phyloP scores from a whole-genome alignment of 2,329 filamentous ascomycete species.

The Fusarium albosuccineum region DNA sequence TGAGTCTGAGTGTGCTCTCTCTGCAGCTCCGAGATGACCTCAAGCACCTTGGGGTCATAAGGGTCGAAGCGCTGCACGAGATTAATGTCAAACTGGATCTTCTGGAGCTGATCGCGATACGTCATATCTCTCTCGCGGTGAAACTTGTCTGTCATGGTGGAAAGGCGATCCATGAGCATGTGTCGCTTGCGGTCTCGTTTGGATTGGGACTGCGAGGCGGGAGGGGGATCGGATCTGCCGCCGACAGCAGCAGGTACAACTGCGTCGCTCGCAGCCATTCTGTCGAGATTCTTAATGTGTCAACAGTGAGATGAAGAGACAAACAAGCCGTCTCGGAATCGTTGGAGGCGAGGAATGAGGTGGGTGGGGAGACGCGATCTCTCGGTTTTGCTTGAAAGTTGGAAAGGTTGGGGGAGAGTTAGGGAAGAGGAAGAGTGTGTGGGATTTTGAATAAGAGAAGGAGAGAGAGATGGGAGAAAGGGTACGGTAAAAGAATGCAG shows the following conservation, averaged over 20 bases:
- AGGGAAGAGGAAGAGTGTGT: constrained; percentile 21
- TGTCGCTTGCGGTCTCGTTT: constrained; percentile 94
- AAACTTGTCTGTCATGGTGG: constrained; percentile 81
- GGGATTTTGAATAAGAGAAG: constrained; percentile 22
- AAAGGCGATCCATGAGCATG: constrained; percentile 82
- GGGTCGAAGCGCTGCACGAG: constrained; percentile 88
- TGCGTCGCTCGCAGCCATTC: constrained; percentile 58
- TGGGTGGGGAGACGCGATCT: constrained; percentile 11
- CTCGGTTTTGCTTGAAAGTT: constrained; percentile 16
- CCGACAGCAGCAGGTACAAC: constrained; percentile 49
- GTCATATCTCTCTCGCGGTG: constrained; percentile 83
- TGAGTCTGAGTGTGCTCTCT: constrained; percentile 65
- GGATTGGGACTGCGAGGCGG: constrained; percentile 63
- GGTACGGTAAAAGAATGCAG: background rate
- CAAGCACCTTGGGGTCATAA: constrained; percentile 78
- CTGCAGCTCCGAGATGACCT: constrained; percentile 76
- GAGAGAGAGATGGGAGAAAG: constrained; percentile 13
- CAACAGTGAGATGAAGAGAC: background rate
- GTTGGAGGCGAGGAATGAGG: constrained; percentile 1
- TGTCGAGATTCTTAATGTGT: constrained; percentile 14
- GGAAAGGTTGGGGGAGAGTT: constrained; percentile 21
- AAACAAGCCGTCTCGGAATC: background rate
- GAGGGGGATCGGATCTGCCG: constrained; percentile 53
- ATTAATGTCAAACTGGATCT: constrained; percentile 91
- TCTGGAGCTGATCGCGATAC: constrained; percentile 90